These are phyloP conservation scores for Collybia sordida DNA, from an alignment of 768 basidiomycete species.

Conservation along the genomic window DNA sequence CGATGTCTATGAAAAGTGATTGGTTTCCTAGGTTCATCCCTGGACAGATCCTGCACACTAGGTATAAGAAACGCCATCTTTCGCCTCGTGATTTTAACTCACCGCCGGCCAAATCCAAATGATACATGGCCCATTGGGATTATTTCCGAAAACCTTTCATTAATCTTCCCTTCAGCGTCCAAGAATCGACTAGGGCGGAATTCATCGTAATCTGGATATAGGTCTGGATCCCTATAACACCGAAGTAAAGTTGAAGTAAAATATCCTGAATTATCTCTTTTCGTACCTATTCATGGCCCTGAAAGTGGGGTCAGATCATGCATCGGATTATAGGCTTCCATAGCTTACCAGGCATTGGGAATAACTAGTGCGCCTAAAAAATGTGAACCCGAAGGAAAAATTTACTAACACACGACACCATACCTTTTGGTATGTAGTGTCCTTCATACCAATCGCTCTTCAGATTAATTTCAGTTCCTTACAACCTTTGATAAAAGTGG, in stretches of 20 bases:
- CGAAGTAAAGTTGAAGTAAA: background rate
- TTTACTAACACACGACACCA: background rate
- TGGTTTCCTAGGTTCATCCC: background rate
- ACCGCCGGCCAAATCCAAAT: constrained; percentile 5
- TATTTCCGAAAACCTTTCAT: background rate
- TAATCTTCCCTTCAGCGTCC: background rate
- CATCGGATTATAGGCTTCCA: background rate
- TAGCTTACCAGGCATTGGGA: background rate
- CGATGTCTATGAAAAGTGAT: constrained; percentile 5
- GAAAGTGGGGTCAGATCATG: background rate
- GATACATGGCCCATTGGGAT: background rate
- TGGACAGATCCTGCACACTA: background rate
- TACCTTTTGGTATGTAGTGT: constrained; percentile 1
- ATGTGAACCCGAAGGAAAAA: too few relatives aligned
- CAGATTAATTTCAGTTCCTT: background rate
- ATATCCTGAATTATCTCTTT: background rate
- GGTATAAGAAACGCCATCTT: background rate
- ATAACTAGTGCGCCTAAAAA: background rate
- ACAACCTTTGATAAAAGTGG: background rate
- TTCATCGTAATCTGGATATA: background rate
- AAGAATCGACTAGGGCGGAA: constrained; percentile 4
- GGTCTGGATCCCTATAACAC: background rate
- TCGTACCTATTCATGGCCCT: constrained; percentile 6
- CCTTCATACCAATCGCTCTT: constrained; percentile 6
- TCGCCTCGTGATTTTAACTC: background rate